Percentiles rank a stretch among this genome's conserved stretches.
Evolutionary conservation across 2,329 filamentous ascomycete genomes (phyloP).

Genomic region (Fusarium lateritium): DNA sequence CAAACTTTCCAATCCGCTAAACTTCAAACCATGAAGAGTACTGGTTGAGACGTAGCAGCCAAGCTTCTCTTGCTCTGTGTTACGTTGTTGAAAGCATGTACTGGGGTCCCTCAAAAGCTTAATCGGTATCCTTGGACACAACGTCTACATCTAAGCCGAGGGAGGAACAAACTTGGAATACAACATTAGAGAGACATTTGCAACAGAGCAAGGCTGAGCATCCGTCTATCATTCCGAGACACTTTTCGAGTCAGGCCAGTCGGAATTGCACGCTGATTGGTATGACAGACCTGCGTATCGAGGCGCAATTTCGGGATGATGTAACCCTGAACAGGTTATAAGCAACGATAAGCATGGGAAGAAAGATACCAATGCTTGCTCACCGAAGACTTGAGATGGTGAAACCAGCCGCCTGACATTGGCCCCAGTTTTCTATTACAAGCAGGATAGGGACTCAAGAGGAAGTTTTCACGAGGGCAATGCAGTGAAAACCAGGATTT

Average conservation of each 20-base stretch:
- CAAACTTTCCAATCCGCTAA: not conserved
- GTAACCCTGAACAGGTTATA: slow-evolving; percentile 17
- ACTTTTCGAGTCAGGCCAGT: slow-evolving; percentile 7
- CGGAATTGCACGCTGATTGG: slow-evolving; percentile 27
- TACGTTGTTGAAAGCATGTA: slow-evolving; percentile 39
- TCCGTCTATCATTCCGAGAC: slow-evolving; percentile 22
- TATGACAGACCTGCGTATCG: slow-evolving; percentile 30
- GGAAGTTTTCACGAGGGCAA: slow-evolving; percentile 1
- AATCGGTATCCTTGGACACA: slow-evolving; percentile 2
- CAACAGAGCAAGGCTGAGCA: slow-evolving; percentile 36
- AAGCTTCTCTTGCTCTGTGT: slow-evolving; percentile 30
- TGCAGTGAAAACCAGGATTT: slow-evolving; percentile 15
- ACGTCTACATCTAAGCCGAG: not conserved
- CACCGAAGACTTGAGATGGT: slow-evolving; percentile 39
- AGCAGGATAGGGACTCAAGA: slow-evolving; percentile 4
- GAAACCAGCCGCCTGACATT: slow-evolving; percentile 42
- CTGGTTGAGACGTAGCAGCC: slow-evolving; percentile 12
- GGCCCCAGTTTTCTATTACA: slow-evolving; percentile 29
- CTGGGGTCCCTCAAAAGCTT: slow-evolving; percentile 40
- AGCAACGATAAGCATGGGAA: slow-evolving; percentile 23
- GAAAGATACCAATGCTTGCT: slow-evolving; percentile 23
- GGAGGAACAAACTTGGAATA: not conserved
- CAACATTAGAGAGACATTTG: not conserved
- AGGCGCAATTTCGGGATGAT: slow-evolving; percentile 25
- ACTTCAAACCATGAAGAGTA: not conserved